Percentiles rank a stretch among this genome's conserved stretches.
phyloP scores from a whole-genome alignment of 805 yeast genomes.

The Nakazawaea holstii region DNA sequence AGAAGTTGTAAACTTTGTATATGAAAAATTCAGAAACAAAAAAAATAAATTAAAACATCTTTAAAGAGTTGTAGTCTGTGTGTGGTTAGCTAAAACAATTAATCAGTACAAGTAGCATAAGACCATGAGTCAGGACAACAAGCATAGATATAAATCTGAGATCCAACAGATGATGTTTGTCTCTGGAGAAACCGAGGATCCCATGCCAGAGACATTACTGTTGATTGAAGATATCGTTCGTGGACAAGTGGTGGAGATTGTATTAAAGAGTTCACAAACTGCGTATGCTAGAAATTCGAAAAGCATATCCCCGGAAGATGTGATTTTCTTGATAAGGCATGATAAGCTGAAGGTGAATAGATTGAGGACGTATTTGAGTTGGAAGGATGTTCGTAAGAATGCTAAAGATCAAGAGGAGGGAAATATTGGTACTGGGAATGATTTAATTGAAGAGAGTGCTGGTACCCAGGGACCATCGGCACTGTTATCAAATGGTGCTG shows the following conservation, averaged over 20 bases:
- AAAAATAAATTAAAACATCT: too few relatives aligned
- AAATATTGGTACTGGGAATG: constrained; percentile 31
- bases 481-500: constrained; percentile 9
- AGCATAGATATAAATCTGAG: constrained; percentile 80
- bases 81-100: too few relatives aligned
- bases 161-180: constrained; percentile 99
- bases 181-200: constrained; percentile 89
- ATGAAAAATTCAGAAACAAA: too few relatives aligned
- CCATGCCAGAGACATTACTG: constrained; percentile 89
- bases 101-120: too few relatives aligned
- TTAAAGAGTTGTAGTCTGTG: too few relatives aligned
- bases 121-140: constrained; percentile 21
- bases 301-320: constrained; percentile 86
- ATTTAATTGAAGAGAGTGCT: constrained; percentile 26
- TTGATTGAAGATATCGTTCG: constrained; percentile 92
- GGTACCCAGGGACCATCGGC: constrained; percentile 35
- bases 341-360: constrained; percentile 93
- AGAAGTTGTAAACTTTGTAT: too few relatives aligned
- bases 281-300: constrained; percentile 79
- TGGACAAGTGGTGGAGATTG: constrained; percentile 87
- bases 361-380: constrained; percentile 81
- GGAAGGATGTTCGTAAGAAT: constrained; percentile 94
- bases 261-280: constrained; percentile 67
- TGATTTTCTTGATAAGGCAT: constrained; percentile 85
- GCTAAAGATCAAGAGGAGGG: constrained; percentile 57